Conservation (phyloP, 352 stramenopile genomes). For the Phytopythium litorale region DNA sequence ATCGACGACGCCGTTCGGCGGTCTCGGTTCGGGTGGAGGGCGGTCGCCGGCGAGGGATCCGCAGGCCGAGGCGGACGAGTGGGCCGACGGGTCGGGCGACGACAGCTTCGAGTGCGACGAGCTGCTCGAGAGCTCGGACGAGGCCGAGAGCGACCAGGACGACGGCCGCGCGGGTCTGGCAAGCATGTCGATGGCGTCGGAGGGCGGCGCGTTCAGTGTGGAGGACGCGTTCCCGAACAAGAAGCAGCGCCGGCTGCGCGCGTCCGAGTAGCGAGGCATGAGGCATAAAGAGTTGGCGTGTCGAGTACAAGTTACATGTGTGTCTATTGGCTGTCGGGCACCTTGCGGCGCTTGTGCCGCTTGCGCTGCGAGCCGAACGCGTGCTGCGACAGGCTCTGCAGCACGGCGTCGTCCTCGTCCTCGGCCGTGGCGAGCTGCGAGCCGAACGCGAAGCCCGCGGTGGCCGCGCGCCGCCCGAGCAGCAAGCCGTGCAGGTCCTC, state of each 20-base stretch:
- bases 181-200: neutral
- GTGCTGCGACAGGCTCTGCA: slow-evolving; percentile 70
- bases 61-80: slow-evolving; percentile 9
- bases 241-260: slow-evolving; percentile 40
- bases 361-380: slow-evolving; percentile 31
- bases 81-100: slow-evolving; percentile 29
- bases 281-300: slow-evolving; percentile 17
- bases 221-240: slow-evolving; percentile 31
- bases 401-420: slow-evolving; percentile 67
- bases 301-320: neutral
- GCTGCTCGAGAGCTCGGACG: slow-evolving; percentile 51
- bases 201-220: neutral
- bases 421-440: slow-evolving; percentile 41
- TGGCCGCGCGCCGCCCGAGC: slow-evolving; percentile 34
- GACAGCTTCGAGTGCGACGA: slow-evolving; percentile 77
- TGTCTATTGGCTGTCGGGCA: neutral
- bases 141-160: slow-evolving; percentile 24
- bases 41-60: neutral
- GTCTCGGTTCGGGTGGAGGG: neutral
- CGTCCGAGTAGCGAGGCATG: slow-evolving; percentile 37
- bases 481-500: slow-evolving; percentile 46
- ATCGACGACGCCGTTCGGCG: neutral
- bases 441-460: slow-evolving; percentile 20
- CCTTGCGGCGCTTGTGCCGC: slow-evolving; percentile 27
- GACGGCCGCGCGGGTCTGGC: neutral